Evolutionary conservation across 2,329 filamentous ascomycete genomes (phyloP), one percentile per base, ranked within the genome.

Genomic region (Cercospora sp.): DNA sequence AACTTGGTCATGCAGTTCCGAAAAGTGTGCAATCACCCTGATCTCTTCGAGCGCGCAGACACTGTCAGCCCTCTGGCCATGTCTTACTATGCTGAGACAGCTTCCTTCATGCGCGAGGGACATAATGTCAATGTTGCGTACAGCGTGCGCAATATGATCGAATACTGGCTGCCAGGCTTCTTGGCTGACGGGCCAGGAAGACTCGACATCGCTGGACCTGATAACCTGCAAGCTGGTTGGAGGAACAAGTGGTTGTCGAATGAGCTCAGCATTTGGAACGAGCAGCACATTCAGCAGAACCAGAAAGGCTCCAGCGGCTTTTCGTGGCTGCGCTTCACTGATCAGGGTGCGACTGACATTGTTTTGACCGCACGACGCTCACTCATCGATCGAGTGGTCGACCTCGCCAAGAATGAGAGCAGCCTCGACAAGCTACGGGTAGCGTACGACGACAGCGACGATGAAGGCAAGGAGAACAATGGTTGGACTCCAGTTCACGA

Each of bases 1-100:
- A 99, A 99, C 80, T 85, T 99, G 72, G 95, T 99, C 71, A 99
- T 99, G 95, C 95, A 99, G 81, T 99, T 99, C 87, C 89, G 95
- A 75, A 99, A 99, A 82, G 95, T 99, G 66, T 99, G 95, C 83
- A 99, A 99, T 77, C 95, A 99, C 78, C 95, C 95, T 0, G 95
- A 99, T 81, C 82, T 99, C 37, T 99, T 99, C 74, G 94, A 99
- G 80, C 90, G 95, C 57, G 94, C 94, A 9, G 94, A 98, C 69
- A 97, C 93, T 8, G 90, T 88, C 26, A 97, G 94, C 8, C 93
- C 95, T 0, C 90, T 94, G 75, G 91, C 92, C 0, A 89, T 91
- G 74, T 88, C 89, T n/a, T 88, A 90, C 78, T 99, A 94, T 80
- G 95, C 94, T 13, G 95, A 99, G 82, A 97, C 94, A 0, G 94